These are phyloP conservation scores for Ophiocordyceps camponoti-rufipedis DNA, from an alignment of 2,329 filamentous ascomycete species.

Conservation along the genomic window DNA sequence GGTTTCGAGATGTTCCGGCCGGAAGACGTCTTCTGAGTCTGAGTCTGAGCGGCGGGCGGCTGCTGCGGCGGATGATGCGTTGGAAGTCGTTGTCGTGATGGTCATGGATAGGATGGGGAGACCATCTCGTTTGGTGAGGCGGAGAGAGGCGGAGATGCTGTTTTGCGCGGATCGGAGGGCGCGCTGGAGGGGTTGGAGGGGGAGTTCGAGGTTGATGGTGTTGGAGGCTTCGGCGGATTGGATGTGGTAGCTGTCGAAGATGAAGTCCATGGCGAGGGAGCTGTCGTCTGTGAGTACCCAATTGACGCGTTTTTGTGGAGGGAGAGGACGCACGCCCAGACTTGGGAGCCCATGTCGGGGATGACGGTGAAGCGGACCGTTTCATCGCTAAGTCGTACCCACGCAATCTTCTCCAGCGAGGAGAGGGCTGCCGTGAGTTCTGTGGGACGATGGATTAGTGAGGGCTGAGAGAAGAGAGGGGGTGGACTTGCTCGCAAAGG, in stretches of 20 bases:
- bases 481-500: constrained; percentile 8
- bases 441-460: constrained; percentile 8
- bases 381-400: constrained; percentile 77
- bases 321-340: constrained; percentile 57
- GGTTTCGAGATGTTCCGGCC: constrained; percentile 33
- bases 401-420: constrained; percentile 65
- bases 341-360: constrained; percentile 83
- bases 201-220: constrained; percentile 91
- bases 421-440: constrained; percentile 46
- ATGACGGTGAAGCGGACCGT: constrained; percentile 89
- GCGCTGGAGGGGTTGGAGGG: constrained; percentile 70
- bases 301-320: background rate
- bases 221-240: constrained; percentile 70
- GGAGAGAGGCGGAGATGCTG: constrained; percentile 64
- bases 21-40: constrained; percentile 23
- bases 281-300: constrained; percentile 12
- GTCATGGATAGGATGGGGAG: constrained; percentile 78
- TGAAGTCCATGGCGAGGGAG: constrained; percentile 52
- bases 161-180: constrained; percentile 80
- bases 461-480: background rate
- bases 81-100: constrained; percentile 55
- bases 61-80: constrained; percentile 14
- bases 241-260: constrained; percentile 73
- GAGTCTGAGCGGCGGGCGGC: constrained; percentile 14
- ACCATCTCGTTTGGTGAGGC: constrained; percentile 83